Base-by-base conservation (phyloP, 2,329 filamentous ascomycete species). In the Trichoderma oligosporum region DNA sequence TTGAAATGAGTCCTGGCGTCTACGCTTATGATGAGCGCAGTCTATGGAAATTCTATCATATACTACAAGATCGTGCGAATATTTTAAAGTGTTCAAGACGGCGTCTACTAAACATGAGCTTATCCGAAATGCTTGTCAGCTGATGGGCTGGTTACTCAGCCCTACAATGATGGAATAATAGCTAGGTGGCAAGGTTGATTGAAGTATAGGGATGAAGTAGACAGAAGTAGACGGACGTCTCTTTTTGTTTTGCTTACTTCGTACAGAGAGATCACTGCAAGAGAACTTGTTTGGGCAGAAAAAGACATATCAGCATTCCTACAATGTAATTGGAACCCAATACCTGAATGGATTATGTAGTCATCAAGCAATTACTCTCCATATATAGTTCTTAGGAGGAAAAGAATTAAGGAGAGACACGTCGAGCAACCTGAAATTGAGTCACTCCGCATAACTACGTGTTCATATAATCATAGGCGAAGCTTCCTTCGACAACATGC, bases 41-140 rank as follows among this genome's bases (percentile, higher is more conserved):
- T n/a, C n/a, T n/a, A n/a, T n/a, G n/a, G n/a, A n/a, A n/a, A n/a
- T n/a, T n/a, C n/a, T n/a, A n/a, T n/a, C n/a, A n/a, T n/a, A n/a
- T n/a, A n/a, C n/a, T n/a, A n/a, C n/a, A n/a, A n/a, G n/a, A n/a
- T n/a, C n/a, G n/a, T n/a, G n/a, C n/a, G n/a, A n/a, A n/a, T n/a
- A 81, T 67, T 69, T 81, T 12, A 65, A 63, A 7, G 61, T 81
- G 56, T 58, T 60, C 9, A 54, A 52, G 33, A 46, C 47, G 22
- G 35, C 54, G n/a, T 52, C 36, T 12, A 27, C 51, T 2, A 45
- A 45, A 27, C 39, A 54, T n/a, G n/a, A 33, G 54, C 54, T 16
- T 38, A 56, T 18, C 54, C 35, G 7, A 49, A 56, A 16, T 56
- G 54, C 8, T 35, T 31, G 45, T 49, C n/a, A 33, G 51, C 51